Evolutionary conservation across 2,329 filamentous ascomycete species (phyloP).

Genomic region (Apiospora aurea): DNA sequence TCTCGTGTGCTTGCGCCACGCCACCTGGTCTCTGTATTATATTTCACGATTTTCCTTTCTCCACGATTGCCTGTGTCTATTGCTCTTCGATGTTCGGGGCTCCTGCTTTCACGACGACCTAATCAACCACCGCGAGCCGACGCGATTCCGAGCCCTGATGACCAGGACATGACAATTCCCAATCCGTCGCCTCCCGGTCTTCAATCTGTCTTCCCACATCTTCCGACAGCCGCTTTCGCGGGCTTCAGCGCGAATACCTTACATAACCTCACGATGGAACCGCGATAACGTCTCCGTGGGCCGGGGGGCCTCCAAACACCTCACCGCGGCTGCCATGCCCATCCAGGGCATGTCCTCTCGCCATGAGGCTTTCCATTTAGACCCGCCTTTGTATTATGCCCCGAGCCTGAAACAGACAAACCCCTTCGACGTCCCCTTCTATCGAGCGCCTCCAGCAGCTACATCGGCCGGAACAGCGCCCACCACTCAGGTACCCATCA

Average conservation of each 20-base stretch:
- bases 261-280: constrained; percentile 47
- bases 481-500: background rate
- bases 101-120: constrained; percentile 16
- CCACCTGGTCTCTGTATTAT: constrained; percentile 13
- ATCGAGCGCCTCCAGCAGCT: background rate
- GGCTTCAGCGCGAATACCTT: constrained; percentile 52
- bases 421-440: too few relatives aligned
- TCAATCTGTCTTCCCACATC: constrained; percentile 44
- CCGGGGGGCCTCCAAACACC: constrained; percentile 45
- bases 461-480: background rate
- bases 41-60: constrained; percentile 15
- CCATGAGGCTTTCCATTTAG: constrained; percentile 31
- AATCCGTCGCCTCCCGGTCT: constrained; percentile 30
- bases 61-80: background rate
- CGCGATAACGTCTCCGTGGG: constrained; percentile 47
- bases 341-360: constrained; percentile 40
- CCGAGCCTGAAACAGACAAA: background rate
- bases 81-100: constrained; percentile 23
- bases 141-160: constrained; percentile 16
- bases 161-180: constrained; percentile 36
- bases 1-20: constrained; percentile 16
- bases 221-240: constrained; percentile 47
- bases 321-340: constrained; percentile 28
- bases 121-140: constrained; percentile 21
- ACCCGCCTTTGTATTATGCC: constrained; percentile 32